Conservation (phyloP, 768 basidiomycete genomes). For the Paxillus involutus region DNA sequence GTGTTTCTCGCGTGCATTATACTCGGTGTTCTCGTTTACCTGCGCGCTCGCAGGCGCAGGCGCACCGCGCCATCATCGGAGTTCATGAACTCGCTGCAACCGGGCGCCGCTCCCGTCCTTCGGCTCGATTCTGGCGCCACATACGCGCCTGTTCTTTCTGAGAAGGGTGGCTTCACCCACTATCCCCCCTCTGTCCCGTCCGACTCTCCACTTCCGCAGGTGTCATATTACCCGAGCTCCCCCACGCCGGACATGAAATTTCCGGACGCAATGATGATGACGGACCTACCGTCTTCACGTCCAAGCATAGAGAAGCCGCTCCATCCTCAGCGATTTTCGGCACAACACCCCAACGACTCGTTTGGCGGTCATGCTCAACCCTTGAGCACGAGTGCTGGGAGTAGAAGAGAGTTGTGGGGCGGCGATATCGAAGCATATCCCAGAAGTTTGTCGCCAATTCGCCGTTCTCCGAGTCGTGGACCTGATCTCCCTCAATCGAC, state of each 20-base stretch:
- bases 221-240: background rate
- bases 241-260: conserved; percentile 9
- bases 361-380: background rate
- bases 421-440: conserved; percentile 15
- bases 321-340: conserved; percentile 20
- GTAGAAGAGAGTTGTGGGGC: conserved; percentile 21
- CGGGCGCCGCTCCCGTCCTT: conserved; percentile 23
- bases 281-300: conserved; percentile 10
- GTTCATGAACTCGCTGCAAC: conserved; percentile 40
- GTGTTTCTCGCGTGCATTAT: conserved; percentile 36
- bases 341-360: conserved; percentile 9
- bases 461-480: conserved; percentile 1
- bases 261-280: conserved; percentile 9
- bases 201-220: background rate
- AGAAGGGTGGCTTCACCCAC: conserved; percentile 13
- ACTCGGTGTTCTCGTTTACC: conserved; percentile 37
- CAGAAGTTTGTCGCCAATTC: conserved; percentile 4
- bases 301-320: conserved; percentile 22
- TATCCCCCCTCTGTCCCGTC: conserved; percentile 1
- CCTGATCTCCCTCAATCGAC: conserved; percentile 12
- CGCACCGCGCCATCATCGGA: conserved; percentile 60
- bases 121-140: conserved; percentile 26
- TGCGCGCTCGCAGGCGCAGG: conserved; percentile 40
- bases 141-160: conserved; percentile 10
- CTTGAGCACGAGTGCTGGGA: conserved; percentile 16